Conservation (phyloP, 495 filamentous ascomycete genomes). For the Talaromyces proteolyticus region DNA sequence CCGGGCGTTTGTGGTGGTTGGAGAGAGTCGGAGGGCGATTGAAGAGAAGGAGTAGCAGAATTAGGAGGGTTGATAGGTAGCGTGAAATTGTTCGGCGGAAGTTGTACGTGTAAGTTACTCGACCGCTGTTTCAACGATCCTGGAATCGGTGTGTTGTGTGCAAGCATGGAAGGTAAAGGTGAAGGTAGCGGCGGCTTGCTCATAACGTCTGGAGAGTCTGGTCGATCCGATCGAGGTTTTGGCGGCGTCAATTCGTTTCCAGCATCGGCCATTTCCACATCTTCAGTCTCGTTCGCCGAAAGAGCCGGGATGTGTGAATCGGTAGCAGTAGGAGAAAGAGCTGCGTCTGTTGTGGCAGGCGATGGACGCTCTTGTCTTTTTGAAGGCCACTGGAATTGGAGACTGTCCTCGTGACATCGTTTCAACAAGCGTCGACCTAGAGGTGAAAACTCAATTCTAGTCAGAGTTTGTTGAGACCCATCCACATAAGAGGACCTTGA, state of each 20-base stretch:
- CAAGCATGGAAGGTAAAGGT: constrained; percentile 32
- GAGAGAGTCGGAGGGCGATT: constrained; percentile 27
- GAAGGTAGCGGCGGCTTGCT: constrained; percentile 22
- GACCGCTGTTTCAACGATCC: constrained; percentile 13
- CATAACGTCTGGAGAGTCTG: not conserved
- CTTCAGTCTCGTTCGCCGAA: constrained; percentile 15
- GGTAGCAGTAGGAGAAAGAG: not conserved
- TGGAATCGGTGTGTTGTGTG: constrained; percentile 31
- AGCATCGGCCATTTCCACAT: constrained; percentile 30
- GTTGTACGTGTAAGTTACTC: constrained; percentile 29
- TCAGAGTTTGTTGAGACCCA: constrained; percentile 38
- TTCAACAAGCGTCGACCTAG: constrained; percentile 37
- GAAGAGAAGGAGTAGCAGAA: constrained; percentile 21
- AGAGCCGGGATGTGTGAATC: not conserved
- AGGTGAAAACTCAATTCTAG: constrained; percentile 25
- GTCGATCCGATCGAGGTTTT: constrained; percentile 3
- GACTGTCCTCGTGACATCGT: constrained; percentile 37
- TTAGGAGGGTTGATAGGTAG: constrained; percentile 24
- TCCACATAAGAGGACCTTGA: constrained; percentile 36
- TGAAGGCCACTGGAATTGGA: constrained; percentile 21
- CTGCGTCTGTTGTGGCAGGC: not conserved
- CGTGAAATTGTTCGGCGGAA: constrained; percentile 25
- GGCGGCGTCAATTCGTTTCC: constrained; percentile 3
- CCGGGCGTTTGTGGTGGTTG: constrained; percentile 17
- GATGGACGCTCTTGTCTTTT: constrained; percentile 1